phyloP scores from a whole-genome alignment of 345 rosid genomes.

The Hibiscus syriacus region DNA sequence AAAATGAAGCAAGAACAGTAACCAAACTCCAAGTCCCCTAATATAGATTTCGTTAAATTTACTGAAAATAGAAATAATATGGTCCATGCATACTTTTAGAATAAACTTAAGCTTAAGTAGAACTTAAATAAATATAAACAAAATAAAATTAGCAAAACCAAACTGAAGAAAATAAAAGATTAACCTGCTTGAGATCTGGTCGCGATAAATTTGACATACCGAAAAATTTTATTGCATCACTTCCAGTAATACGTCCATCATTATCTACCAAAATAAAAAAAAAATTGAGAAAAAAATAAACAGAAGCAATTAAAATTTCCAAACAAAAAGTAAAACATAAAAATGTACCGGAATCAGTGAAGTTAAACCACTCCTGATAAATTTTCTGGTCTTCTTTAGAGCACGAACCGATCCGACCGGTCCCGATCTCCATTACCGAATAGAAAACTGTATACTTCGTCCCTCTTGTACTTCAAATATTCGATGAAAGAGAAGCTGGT shows the following conservation, averaged over 20 bases:
- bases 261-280: slow-evolving; percentile 35
- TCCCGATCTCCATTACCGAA: slow-evolving; percentile 55
- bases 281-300: neutral
- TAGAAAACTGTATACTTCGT: neutral
- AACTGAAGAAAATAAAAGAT: too few species aligned
- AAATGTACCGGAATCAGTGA: slow-evolving; percentile 65
- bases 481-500: neutral
- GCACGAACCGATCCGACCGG: slow-evolving; percentile 57
- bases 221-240: slow-evolving; percentile 79
- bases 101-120: too few species aligned
- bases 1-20: neutral
- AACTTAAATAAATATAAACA: neutral
- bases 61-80: too few species aligned
- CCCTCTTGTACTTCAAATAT: neutral
- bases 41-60: neutral
- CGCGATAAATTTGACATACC: slow-evolving; percentile 72
- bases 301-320: neutral
- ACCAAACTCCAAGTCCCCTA: too few species aligned
- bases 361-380: slow-evolving; percentile 79
- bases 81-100: too few species aligned
- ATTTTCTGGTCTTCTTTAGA: slow-evolving; percentile 71
- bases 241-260: slow-evolving; percentile 86
- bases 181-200: slow-evolving; percentile 79
- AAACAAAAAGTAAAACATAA: neutral
- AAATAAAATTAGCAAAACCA: neutral